These are phyloP conservation scores for Phytopythium cucurbitacearum DNA, from an alignment of 352 stramenopile species.

Conservation along the genomic window DNA sequence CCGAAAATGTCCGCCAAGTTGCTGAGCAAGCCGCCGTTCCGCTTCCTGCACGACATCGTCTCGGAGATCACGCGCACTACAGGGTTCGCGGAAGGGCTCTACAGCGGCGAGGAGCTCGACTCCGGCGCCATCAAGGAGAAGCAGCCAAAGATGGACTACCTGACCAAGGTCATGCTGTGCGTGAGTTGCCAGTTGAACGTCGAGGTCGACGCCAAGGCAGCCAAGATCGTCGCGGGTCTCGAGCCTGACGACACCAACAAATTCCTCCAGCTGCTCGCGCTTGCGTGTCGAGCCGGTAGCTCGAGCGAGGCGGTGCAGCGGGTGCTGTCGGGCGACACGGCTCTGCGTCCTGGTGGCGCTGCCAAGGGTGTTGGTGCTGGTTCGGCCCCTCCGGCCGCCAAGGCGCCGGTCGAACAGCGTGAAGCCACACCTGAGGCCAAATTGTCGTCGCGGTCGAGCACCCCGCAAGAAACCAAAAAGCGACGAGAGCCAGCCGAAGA, in stretches of 20 bases:
- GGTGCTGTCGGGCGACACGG: constrained; percentile 58
- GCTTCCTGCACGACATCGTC: constrained; percentile 85
- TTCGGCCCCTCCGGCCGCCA: constrained; percentile 1
- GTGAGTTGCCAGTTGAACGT: constrained; percentile 87
- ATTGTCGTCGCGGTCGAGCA: constrained; percentile 48
- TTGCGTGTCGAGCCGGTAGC: constrained; percentile 69
- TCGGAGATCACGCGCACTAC: constrained; percentile 76
- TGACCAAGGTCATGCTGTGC: constrained; percentile 88
- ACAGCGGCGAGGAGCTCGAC: constrained; percentile 85
- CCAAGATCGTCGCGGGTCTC: constrained; percentile 89
- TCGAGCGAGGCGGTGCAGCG: constrained; percentile 64
- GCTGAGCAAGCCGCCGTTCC: constrained; percentile 82
- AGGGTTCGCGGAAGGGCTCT: constrained; percentile 84
- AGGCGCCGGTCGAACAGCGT: constrained; percentile 23
- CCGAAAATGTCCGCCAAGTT: constrained; percentile 85
- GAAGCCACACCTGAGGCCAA: constrained; percentile 52
- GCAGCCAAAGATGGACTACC: constrained; percentile 88
- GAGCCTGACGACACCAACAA: constrained; percentile 93
- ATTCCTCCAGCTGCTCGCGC: constrained; percentile 88
- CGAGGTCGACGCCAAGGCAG: constrained; percentile 81
- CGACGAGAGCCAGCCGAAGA: constrained; percentile 24
- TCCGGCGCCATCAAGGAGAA: constrained; percentile 92
- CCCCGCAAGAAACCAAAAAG: constrained; percentile 49
- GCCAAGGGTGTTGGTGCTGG: constrained; percentile 17
- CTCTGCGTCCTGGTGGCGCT: constrained; percentile 24